phyloP scores from a whole-genome alignment of 768 basidiomycete species.

The Suillus discolor region DNA sequence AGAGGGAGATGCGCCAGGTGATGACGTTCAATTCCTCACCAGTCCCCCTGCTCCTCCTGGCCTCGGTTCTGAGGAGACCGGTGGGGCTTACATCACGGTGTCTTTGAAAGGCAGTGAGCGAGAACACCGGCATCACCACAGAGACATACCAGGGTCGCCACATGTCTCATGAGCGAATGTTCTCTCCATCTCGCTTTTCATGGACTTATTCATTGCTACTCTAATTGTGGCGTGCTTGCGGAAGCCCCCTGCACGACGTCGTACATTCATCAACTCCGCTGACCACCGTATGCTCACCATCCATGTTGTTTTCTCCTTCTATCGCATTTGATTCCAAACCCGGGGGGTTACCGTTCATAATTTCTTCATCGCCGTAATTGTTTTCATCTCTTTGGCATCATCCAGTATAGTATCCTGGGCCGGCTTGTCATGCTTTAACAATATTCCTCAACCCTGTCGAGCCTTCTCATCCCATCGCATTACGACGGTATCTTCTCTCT shows the following conservation, averaged over 20 bases:
- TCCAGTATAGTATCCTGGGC: conserved; percentile 28
- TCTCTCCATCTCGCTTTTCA: conserved; percentile 15
- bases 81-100: conserved; percentile 85
- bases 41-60: conserved; percentile 72
- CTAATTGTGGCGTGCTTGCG: conserved; percentile 26
- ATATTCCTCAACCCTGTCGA: conserved; percentile 19
- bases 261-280: conserved; percentile 24
- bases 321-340: conserved; percentile 17
- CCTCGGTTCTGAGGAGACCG: conserved; percentile 62
- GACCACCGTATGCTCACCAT: conserved; percentile 19
- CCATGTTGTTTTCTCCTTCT: conserved; percentile 25
- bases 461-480: conserved; percentile 30
- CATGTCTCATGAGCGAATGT: conserved; percentile 30
- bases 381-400: conserved; percentile 29
- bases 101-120: conserved; percentile 81
- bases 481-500: conserved; percentile 24
- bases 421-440: conserved; percentile 28
- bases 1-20: conserved; percentile 69
- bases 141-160: conserved; percentile 29
- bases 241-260: conserved; percentile 28
- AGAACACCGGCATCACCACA: conserved; percentile 48
- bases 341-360: conserved; percentile 28
- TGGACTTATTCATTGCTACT: conserved; percentile 20
- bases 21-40: conserved; percentile 58
- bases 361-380: conserved; percentile 34